Conservation (phyloP, 1,284 basidiomycete genomes). For the Agaricales sp. region DNA sequence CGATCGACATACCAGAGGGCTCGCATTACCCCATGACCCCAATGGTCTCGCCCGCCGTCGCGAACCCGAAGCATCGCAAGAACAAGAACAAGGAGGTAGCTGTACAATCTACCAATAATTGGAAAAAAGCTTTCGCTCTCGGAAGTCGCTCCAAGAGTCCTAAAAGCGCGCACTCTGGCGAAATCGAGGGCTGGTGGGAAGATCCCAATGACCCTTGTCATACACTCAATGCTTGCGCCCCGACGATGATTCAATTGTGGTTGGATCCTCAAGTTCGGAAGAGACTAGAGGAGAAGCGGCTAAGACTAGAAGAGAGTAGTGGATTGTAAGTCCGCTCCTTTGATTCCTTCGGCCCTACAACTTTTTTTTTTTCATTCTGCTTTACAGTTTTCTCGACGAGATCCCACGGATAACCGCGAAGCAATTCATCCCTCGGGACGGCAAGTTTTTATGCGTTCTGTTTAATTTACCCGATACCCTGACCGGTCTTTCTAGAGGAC, state of each 20-base stretch:
- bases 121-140: slow-evolving; percentile 62
- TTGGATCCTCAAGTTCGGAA: slow-evolving; percentile 49
- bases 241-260: slow-evolving; percentile 64
- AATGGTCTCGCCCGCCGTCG: slow-evolving; percentile 7
- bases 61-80: slow-evolving; percentile 23
- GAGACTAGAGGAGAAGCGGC: slow-evolving; percentile 47
- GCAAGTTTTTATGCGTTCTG: slow-evolving; percentile 29
- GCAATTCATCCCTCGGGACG: slow-evolving; percentile 71
- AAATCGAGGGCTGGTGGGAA: slow-evolving; percentile 75
- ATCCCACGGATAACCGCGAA: slow-evolving; percentile 68
- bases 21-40: neutral
- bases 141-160: slow-evolving; percentile 50
- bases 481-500: slow-evolving; percentile 39
- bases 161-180: slow-evolving; percentile 54
- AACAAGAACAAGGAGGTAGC: slow-evolving; percentile 42
- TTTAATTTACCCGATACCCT: neutral
- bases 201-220: slow-evolving; percentile 74
- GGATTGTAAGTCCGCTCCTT: slow-evolving; percentile 60
- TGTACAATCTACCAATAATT: slow-evolving; percentile 54
- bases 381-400: slow-evolving; percentile 62
- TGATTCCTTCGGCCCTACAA: slow-evolving; percentile 9
- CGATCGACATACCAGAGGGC: slow-evolving; percentile 15
- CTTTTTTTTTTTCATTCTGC: slow-evolving; percentile 10
- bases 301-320: slow-evolving; percentile 69
- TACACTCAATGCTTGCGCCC: slow-evolving; percentile 47